Evolutionary conservation across 2,329 filamentous ascomycete species (phyloP).

Genomic region (Colletotrichum echinochloae): DNA sequence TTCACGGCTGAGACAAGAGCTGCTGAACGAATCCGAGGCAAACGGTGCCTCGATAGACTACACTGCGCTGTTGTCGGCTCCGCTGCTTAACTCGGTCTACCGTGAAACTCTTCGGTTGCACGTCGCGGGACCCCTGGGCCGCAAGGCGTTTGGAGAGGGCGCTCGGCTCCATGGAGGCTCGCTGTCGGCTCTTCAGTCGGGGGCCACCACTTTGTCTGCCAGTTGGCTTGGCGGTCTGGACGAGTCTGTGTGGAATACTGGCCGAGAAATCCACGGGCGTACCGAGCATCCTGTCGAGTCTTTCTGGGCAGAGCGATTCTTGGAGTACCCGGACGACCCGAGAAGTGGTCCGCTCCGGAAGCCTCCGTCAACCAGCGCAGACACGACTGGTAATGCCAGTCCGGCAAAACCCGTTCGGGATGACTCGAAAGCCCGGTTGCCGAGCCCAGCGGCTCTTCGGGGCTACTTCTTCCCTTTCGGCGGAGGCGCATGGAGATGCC

Average conservation of each 20-base stretch:
- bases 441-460: slow-evolving; percentile 2
- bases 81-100: slow-evolving; percentile 34
- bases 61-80: not conserved
- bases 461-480: slow-evolving; percentile 35
- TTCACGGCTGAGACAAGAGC: slow-evolving; percentile 15
- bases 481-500: slow-evolving; percentile 33
- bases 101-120: slow-evolving; percentile 28
- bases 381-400: not conserved
- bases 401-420: not conserved
- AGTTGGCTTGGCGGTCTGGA: slow-evolving; percentile 33
- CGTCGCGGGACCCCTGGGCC: slow-evolving; percentile 20
- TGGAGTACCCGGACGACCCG: slow-evolving; percentile 40
- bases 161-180: not conserved
- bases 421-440: slow-evolving; percentile 16
- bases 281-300: slow-evolving; percentile 17
- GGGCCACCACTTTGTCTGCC: slow-evolving; percentile 6
- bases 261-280: not conserved
- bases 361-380: not conserved
- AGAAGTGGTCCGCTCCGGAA: slow-evolving; percentile 36
- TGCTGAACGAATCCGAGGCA: not conserved
- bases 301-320: slow-evolving; percentile 42
- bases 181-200: not conserved
- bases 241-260: slow-evolving; percentile 26
- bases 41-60: not conserved
- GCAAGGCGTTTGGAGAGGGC: not conserved